Evolutionary conservation across 805 yeast genomes (phyloP).

Genomic region (Ogataea paraovalis): DNA sequence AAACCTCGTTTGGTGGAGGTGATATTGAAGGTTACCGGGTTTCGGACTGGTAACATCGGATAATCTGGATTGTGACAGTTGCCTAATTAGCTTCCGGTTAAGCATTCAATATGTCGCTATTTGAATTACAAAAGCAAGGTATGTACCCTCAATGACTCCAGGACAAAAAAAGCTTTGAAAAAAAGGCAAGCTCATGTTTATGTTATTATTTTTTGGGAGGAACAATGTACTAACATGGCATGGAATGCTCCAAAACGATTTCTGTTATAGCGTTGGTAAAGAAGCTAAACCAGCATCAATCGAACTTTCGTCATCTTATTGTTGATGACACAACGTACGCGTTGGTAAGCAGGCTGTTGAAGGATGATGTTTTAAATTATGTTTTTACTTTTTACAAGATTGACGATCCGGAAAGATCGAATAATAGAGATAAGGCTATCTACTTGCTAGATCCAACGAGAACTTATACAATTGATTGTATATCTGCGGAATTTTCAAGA

Average conservation of each 20-base stretch:
- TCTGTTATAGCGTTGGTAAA: conserved; percentile 12
- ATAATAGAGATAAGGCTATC: conserved; percentile 54
- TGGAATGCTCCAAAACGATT: too few relatives aligned
- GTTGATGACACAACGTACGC: conserved; percentile 28
- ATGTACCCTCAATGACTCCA: conserved; percentile 7
- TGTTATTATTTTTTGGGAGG: not conserved
- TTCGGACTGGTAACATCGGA: too few relatives aligned
- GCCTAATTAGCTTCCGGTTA: not conserved
- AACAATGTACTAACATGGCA: conserved; percentile 2
- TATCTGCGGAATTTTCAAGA: conserved; percentile 65
- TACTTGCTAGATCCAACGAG: conserved; percentile 69
- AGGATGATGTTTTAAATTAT: conserved; percentile 26
- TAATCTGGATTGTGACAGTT: not conserved
- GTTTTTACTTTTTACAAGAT: conserved; percentile 29
- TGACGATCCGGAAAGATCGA: conserved; percentile 28
- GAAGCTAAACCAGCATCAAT: conserved; percentile 14
- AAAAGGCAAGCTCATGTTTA: too few relatives aligned
- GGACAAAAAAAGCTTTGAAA: too few relatives aligned
- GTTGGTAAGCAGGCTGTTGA: conserved; percentile 22
- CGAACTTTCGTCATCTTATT: conserved; percentile 28
- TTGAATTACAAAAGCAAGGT: conserved; percentile 25
- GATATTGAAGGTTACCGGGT: too few relatives aligned
- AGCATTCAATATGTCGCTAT: conserved; percentile 18
- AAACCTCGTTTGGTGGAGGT: not conserved
- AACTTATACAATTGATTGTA: conserved; percentile 65